Base-by-base conservation (phyloP, 169 alveolate genomes). In the Cryptosporidium ryanae region DNA sequence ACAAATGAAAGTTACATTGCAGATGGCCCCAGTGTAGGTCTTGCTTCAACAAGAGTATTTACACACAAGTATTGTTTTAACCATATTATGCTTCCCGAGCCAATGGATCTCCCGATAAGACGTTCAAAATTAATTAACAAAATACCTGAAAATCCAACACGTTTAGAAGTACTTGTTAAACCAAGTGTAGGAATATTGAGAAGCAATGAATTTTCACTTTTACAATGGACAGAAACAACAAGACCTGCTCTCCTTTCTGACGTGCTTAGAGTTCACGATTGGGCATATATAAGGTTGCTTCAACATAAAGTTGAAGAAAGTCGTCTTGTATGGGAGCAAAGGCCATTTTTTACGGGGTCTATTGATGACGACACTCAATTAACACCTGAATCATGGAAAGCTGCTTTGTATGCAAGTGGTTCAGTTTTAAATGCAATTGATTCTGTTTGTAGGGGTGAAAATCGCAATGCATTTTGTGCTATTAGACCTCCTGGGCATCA, bases 401-500 rank as follows among this genome's bases (percentile, higher is more conserved):
- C 98, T 23, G 97, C 96, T 12, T 82, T 94, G 27, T 91, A 93
- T 66, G 97, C 98, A 13, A 95, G 98, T n/a, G 97, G 97, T 1
- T 90, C 97, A 57, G 98, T 96, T 32, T 90, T 97, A 27, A 95
- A 95, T 34, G 98, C 98, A 0, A 96, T 94, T 10, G 98, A 96
- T 90, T 94, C 92, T 15, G 97, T 96, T 29, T 96, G 98, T 92
- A 82, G 84, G n/a, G 94, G 93, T 57, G 57, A 89, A 31, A 90
- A 92, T 65, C 66, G 91, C 44, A 94, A 94, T 68, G 98, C 96
- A 0, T 96, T 96, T 84, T 95, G 98, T 55, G 96, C 96, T 7
- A 76, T 87, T 81, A 66, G 99, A 61, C 99, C 99, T 0, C 99
- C 99, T 2, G 99, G 99, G 1, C 99, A 98, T 83, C 99, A 98